Base-by-base conservation (phyloP, 192 early-diverging fungal species). In the Coemansia reversa region DNA sequence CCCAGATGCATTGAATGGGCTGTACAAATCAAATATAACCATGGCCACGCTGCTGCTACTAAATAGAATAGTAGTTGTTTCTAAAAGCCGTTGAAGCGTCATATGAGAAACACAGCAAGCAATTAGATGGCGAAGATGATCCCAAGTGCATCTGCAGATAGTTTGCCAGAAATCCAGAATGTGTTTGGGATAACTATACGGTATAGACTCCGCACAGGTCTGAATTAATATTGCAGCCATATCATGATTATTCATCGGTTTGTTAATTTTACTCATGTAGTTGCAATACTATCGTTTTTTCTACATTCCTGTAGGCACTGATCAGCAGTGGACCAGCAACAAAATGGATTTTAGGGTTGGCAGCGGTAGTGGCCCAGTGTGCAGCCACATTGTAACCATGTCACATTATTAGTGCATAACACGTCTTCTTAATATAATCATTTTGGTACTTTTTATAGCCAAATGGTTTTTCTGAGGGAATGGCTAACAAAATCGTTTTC, bases 61-160 rank as follows among this genome's bases (percentile, higher is more conserved):
- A 60, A 86, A 91, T 55, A 89, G 84, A 23, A 87, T 84, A 2
- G 83, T 81, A 35, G 88, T 86, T 71, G 91, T 89, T 27, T 89
- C 89, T 29, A 84, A 84, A 18, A 92, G 72, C 70, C 89, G 91
- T 74, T 90, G 88, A 47, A 86, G 62, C 20, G 85, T 56, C 74
- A 88, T 86, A 55, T 91, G 65, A 5, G 77, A 82, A 42, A 87
- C 58, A 29, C 82, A 83, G 27, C 84, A 78, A 3, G 75, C 51
- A 2, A 87, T 56, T 11, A 83, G 79, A 27, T 72, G 66, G 5
- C 78, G 45, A 48, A 89, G 63, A 25, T 79, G 65, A 32, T 80
- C 60, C 29, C 69, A 64, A 5, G 77, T 80, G 50, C 72, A 58
- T 1, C 72, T 72, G 12, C 64, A 53, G 7, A 75, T 33, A 1